Base-by-base conservation (phyloP, 352 stramenopile genomes). In the Thraustotheca clavata region DNA sequence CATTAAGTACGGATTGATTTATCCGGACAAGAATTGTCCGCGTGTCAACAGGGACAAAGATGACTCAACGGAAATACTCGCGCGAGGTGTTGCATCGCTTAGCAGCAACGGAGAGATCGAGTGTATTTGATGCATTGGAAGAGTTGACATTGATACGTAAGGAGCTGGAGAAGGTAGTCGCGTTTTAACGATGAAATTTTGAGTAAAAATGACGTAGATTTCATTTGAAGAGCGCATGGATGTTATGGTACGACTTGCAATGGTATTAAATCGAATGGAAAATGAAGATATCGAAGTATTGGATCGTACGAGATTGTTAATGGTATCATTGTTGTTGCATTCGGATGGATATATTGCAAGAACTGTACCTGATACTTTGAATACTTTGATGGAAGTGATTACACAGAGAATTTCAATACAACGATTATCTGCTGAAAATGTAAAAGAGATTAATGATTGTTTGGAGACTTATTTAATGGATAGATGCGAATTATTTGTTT, bases 401-500 rank as follows among this genome's bases (percentile, higher is more conserved):
- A 52, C 43, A 31, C 43, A 52, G 43, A 24, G 43, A 18, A 24
- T 52, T 26, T 31, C 43, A 14, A 31, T 52, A 35, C 43, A 52
- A 7, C 43, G 43, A 24, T 31, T 52, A 14, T 52, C 43, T 9
- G 6, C 43, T 31, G 43, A 52, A 52, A 52, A 52, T 31, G 43
- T 52, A 52, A n/a, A 47, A 27, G 39, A 4, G 4, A 2, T 24
- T 47, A 24, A 24, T 4, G 16, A 43, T 43, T 43, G 16, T 43
- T 43, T 43, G 20, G 16, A 43, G 16, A 43, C 20, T 20, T 43
- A 43, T 43, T 20, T 16, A 18, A 20, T 20, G 16, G 16, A 2
- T 52, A 52, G 43, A 52, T 52, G 43, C 43, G 43, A 26, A 9
- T 52, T 52, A 31, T 52, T 31, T 52, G 43, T 31, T 52, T 11